Base-by-base conservation (phyloP, 2,329 filamentous ascomycete species). In the Hypomyces perniciosus region DNA sequence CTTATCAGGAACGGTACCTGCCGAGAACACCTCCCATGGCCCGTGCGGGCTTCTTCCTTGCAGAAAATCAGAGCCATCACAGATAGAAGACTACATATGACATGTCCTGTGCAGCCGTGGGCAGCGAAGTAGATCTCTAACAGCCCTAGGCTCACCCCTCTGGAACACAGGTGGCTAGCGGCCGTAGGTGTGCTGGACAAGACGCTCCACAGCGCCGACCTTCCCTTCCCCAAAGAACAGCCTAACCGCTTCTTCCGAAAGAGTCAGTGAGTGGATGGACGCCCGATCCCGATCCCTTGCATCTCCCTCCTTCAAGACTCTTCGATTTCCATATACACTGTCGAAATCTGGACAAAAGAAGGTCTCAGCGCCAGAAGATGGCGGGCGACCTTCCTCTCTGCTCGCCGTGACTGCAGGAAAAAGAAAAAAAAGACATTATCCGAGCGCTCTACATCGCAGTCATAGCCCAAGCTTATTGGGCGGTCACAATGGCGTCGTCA, bases 401-500 rank as follows among this genome's bases (percentile, higher is more conserved):
- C 41, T 44, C 50, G 50, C 46, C 50, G 42, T 52, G 46, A 52
- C 40, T 39, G 31, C 30, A 50, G 35, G 29, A 41, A 30, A 37
- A 45, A 27, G 45, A 47, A 44, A 47, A 28, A 47, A 38, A 44
- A 34, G 26, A 28, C 30, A 43, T 28, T 27, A 34, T 34, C 28
- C 20, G 27, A 39, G 10, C 12, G 28, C 28, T n/a, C 27, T 31
- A 27, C 35, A 28, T 39, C 26, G 27, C 28, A 10, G 2, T 20
- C 12, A 4, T 8, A 20, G 12, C 45, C 20, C 28, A 37, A 30
- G 5, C 29, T 33, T 48, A 8, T n/a, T 30, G 38, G 34, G 27
- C 37, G 28, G 26, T 43, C 51, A 39, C 51, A 20, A 54, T 54
- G 52, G 52, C 52, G 33, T 60, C 57, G 46, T 50, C 48, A 50